These are phyloP conservation scores for Aspergillus alliaceus DNA, from an alignment of 2,329 filamentous ascomycete genomes.

Conservation along the genomic window DNA sequence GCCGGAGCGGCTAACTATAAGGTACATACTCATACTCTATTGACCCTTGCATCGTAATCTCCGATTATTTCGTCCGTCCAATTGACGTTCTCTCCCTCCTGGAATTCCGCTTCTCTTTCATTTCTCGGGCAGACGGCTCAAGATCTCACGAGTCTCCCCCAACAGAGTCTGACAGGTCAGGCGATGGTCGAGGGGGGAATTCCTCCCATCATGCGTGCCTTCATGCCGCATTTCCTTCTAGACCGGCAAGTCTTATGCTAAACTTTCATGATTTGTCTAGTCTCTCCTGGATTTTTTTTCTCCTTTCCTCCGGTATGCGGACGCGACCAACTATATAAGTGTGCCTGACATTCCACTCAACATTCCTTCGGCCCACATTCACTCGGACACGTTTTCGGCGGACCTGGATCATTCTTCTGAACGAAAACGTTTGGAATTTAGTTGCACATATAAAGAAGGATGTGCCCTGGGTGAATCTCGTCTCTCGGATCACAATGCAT, in stretches of 20 bases:
- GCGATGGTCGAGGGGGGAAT: conserved; percentile 13
- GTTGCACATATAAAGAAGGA: conserved; percentile 8
- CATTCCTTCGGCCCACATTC: conserved; percentile 25
- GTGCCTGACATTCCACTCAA: conserved; percentile 29
- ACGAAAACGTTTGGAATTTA: conserved; percentile 10
- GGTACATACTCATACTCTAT: neutral
- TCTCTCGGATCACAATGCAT: conserved; percentile 28
- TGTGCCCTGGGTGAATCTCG: conserved; percentile 21
- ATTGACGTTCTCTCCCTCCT: neutral
- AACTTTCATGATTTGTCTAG: neutral
- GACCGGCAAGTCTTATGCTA: conserved; percentile 5
- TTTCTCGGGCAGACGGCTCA: conserved; percentile 4
- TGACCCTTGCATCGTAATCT: conserved; percentile 6
- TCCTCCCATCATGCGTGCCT: conserved; percentile 10
- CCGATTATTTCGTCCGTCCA: conserved; percentile 2
- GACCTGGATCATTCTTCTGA: conserved; percentile 5
- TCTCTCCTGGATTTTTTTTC: conserved; percentile 8
- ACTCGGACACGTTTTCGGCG: conserved; percentile 3
- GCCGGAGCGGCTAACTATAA: neutral
- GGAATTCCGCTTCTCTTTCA: neutral
- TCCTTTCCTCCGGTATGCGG: conserved; percentile 16
- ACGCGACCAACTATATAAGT: conserved; percentile 27
- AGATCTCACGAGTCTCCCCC: conserved; percentile 9
- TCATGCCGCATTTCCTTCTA: conserved; percentile 7
- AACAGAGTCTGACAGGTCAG: conserved; percentile 19